These are phyloP conservation scores for Metschnikowia drakensbergensis DNA, from an alignment of 805 yeast species.

Conservation along the genomic window DNA sequence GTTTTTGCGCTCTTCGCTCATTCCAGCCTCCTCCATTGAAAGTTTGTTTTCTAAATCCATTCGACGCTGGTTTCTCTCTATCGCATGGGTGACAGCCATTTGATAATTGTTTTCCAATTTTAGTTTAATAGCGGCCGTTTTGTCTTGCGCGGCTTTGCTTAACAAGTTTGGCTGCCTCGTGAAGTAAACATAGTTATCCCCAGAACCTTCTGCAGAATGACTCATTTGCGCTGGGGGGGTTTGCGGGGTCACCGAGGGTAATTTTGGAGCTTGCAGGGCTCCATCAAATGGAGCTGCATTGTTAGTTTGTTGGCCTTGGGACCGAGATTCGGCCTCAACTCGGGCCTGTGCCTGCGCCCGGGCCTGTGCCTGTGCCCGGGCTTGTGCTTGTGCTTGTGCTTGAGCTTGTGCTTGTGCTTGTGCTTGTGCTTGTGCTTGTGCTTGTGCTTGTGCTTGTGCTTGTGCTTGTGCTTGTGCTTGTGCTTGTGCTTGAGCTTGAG, in stretches of 20 bases:
- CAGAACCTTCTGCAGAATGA: not conserved
- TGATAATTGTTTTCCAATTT: constrained; percentile 82
- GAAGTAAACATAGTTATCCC: constrained; percentile 49
- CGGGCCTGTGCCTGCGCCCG: not conserved
- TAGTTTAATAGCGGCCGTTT: constrained; percentile 77
- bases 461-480: not conserved
- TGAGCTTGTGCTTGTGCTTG: not conserved
- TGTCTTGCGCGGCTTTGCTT: constrained; percentile 72
- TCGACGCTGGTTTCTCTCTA: constrained; percentile 91
- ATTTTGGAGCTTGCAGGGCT: not conserved
- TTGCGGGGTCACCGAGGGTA: constrained; percentile 8
- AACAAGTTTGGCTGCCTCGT: constrained; percentile 79
- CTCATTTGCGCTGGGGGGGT: constrained; percentile 11
- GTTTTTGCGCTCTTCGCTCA: constrained; percentile 78
- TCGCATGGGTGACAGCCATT: constrained; percentile 83
- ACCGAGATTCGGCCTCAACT: not conserved
- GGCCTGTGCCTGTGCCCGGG: not conserved
- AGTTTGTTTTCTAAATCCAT: constrained; percentile 76
- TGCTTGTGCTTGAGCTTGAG: constrained; percentile 1
- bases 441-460: not conserved
- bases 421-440: not conserved
- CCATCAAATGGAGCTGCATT: not conserved
- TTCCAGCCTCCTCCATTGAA: constrained; percentile 54
- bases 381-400: not conserved
- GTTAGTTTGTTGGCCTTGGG: not conserved